Base-by-base conservation (phyloP, 179 eudicot species). In the Dionaea muscipula region DNA sequence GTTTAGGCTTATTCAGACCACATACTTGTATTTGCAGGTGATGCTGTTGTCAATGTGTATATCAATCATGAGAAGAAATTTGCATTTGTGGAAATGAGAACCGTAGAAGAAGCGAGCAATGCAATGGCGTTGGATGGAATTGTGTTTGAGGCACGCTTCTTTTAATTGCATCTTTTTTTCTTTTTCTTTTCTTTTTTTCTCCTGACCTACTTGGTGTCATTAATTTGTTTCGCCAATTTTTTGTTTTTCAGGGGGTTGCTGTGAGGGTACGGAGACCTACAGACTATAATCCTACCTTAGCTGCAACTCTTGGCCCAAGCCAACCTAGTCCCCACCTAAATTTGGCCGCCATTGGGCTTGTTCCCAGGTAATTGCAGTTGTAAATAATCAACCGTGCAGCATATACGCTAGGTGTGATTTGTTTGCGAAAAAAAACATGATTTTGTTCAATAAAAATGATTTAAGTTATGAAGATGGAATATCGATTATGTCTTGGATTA, bases 41-140 rank as follows among this genome's bases (percentile, higher is more conserved):
- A 93, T 79, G 93, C 96, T 58, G 99, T 93, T 54, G 94, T 83
- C 63, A 93, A 93, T 62, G 96, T 93, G 45, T 88, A 88, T 45
- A 93, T 93, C 55, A 93, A 93, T 73, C 89, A 85, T 63, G 96
- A 93, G 62, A 88, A 93, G 74, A 88, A 93, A 67, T 93, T 93
- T 73, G 99, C 99, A 59, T 88, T 93, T 68, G 93, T 93, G 53
- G 96, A 93, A 78, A 85, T 85, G 95, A 81, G 95, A 71, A 68
- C 95, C 31, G 95, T 85, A 62, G 91, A 85, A 77, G 95, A 83
- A 79, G 95, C 95, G 53, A 82, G 90, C 48, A 85, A 85, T 70
- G 94, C 94, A 28, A 85, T 85, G 94, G 75, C 94, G 41, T 75
- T 85, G 54, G 95, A 85, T 71, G 95, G 95, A 14, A 76, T 85